Base-by-base conservation (phyloP, 192 early-diverging fungal genomes). In the Radiomyces spectabilis region DNA sequence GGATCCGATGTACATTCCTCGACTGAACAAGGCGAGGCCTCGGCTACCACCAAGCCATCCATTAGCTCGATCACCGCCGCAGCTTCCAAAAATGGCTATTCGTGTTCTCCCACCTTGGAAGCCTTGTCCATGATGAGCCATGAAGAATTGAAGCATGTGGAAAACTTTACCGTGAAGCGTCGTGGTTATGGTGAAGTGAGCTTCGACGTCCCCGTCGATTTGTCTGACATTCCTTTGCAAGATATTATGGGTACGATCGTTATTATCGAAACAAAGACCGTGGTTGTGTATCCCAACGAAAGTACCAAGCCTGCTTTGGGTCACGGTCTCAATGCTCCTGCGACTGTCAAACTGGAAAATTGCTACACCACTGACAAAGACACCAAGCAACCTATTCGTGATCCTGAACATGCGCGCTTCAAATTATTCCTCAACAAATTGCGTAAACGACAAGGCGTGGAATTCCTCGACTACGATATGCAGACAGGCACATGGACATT, bases 401-500 rank as follows among this genome's bases (percentile, higher is more conserved):
- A 88, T 51, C 71, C 76, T 46, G 67, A 77, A 15, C 87, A 93
- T 41, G 83, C 86, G 34, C 71, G 77, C 12, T 77, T 84, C 52
- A 74, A 81, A 46, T 72, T 75, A 40, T 87, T 89, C 49, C 65
- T 87, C 46, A 73, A 77, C 34, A 82, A 84, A 10, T 68, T 98
- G 15, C 79, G 79, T 48, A 65, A 59, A 2, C 80, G 89, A n/a
- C 61, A 75, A 18, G 86, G 87, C 31, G 95, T 91, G 1, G 70
- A 80, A 39, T 93, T 95, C 67, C 62, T 92, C 16, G 82, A 79
- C 32, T 99, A 80, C 64, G 67, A 79, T 33, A 56, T 78, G 37
- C 63, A 74, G 8, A 80, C 82, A 13, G 93, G 94, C 18, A 77
- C 75, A 0, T 99, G 97, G 97, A 83, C 70, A n/a, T 99, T 99